Evolutionary conservation across 495 filamentous ascomycete species (phyloP), one percentile per base, ranked within the genome.

Genomic region (Neurospora pannonica): DNA sequence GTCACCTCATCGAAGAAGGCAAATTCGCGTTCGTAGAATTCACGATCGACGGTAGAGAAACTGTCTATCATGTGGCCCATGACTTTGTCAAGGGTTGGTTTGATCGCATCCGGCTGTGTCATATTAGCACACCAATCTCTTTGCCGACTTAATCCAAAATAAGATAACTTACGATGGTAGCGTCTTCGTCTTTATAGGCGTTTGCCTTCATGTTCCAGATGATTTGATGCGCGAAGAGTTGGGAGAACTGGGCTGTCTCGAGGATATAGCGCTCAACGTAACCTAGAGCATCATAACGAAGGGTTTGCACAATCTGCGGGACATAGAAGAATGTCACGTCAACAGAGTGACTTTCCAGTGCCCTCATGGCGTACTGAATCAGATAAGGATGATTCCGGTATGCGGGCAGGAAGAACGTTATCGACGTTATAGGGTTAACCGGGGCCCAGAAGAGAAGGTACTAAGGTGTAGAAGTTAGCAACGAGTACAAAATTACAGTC

Each of bases 201-300:
- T 99, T 99, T 28, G 97, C 97, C 79, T 97, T 98, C 92, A 99
- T 99, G 80, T 98, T 99, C 97, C 97, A 99, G 75, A 99, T 98
- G 74, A 99, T 98, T 75, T 99, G 97, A 82, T 99, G 97, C 8
- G 97, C 94, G 81, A 99, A 99, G 1, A 98, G 85, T 80, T 98
- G 97, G 34, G 95, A 98, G 78, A 96, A 93, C 77, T 95, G 95
- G 2, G 93, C 95, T 5, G 97, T 97, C 84, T 99, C 96, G 31
- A 97, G 86, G 38, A 98, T 98, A 76, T 98, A 98, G 74, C 96
- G 88, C 79, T 98, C 95, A 1, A 97, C 95, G 80, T 98, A 98
- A 48, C 97, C 96, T 67, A 99, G 84, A 34, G 89, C 90, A 85
- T 99, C 97, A 77, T 97, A 97, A 46, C 97, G 91, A n/a, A 99